Evolutionary conservation across 2,329 filamentous ascomycete genomes (phyloP).

Genomic region (Cladosporium velox): DNA sequence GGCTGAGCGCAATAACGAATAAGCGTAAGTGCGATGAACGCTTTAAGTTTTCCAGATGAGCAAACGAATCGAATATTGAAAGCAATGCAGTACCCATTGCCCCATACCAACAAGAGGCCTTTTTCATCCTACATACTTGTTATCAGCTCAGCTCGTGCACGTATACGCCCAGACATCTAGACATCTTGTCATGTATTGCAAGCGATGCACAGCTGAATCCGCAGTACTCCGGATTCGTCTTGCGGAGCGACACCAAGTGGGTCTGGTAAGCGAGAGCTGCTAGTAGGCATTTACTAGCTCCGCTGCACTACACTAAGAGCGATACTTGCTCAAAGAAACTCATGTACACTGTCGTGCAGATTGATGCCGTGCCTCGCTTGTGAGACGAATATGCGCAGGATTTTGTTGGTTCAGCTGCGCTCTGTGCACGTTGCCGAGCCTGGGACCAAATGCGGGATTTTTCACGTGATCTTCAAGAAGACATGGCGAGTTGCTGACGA

Average conservation of each 20-base stretch:
- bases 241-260: neutral
- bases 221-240: neutral
- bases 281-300: neutral
- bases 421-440: neutral
- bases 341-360: neutral
- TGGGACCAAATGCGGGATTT: neutral
- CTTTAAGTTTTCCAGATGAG: neutral
- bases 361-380: neutral
- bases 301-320: neutral
- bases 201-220: neutral
- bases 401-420: neutral
- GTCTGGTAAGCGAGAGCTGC: neutral
- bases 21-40: neutral
- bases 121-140: neutral
- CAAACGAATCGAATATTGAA: neutral
- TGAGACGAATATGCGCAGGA: neutral
- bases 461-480: neutral
- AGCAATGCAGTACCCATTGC: neutral
- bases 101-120: neutral
- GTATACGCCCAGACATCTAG: neutral
- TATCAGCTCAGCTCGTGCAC: neutral
- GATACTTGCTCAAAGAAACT: constrained; percentile 3
- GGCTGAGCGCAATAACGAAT: neutral
- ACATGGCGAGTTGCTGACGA: neutral
- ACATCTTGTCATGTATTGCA: neutral